phyloP scores from a whole-genome alignment of 202 grass and related monocot species.

The Panicum hallii region DNA sequence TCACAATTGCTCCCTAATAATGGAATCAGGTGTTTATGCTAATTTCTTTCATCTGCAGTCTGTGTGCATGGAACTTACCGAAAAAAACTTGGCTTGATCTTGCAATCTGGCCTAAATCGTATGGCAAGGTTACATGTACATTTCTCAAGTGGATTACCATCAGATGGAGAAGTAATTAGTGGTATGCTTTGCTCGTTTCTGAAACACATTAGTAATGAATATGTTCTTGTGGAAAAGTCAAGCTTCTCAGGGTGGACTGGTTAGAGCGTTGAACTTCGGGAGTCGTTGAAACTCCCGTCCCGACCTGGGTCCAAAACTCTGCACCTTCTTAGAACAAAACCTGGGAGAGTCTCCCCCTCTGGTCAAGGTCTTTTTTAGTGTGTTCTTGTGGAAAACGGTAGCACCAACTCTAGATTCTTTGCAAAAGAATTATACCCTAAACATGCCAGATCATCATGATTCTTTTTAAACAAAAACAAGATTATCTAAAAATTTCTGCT shows the following conservation, averaged over 20 bases:
- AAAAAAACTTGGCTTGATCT: slow-evolving; percentile 77
- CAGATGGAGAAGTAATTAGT: slow-evolving; percentile 72
- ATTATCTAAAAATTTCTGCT: neutral
- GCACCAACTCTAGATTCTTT: neutral
- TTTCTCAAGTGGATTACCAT: slow-evolving; percentile 88
- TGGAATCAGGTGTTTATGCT: slow-evolving; percentile 35
- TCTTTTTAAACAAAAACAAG: neutral
- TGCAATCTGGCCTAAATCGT: slow-evolving; percentile 76
- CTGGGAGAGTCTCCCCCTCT: too few species aligned
- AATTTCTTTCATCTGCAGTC: slow-evolving; percentile 58
- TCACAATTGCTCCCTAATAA: slow-evolving; percentile 27
- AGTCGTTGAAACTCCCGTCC: too few species aligned
- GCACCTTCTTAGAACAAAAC: too few species aligned
- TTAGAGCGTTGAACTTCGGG: too few species aligned
- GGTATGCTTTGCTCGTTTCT: slow-evolving; percentile 53
- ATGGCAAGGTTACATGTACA: slow-evolving; percentile 87
- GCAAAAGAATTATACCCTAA: neutral
- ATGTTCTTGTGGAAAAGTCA: slow-evolving; percentile 13
- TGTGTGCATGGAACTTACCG: slow-evolving; percentile 92
- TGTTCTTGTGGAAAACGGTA: neutral
- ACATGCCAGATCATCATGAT: neutral
- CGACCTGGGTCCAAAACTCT: too few species aligned
- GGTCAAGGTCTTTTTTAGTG: too few species aligned
- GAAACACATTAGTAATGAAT: slow-evolving; percentile 12
- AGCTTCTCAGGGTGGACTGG: too few species aligned